Conservation (phyloP, 2,329 filamentous ascomycete genomes). For the Sarocladiaceae sp. region DNA sequence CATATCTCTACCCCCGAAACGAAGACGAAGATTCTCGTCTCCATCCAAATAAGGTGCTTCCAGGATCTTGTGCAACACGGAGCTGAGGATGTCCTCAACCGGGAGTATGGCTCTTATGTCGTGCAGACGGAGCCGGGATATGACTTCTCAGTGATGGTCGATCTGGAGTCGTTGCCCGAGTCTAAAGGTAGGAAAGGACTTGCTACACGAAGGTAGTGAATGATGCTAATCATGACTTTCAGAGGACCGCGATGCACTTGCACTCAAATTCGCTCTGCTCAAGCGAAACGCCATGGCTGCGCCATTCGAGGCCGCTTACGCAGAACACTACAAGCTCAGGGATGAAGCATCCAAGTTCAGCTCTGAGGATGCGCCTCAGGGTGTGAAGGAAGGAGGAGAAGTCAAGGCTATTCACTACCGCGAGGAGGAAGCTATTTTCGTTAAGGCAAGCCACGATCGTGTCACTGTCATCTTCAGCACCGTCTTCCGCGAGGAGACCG, state of each 20-base stretch:
- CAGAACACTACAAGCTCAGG: conserved; percentile 79
- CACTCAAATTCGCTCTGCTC: conserved; percentile 79
- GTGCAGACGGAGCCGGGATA: conserved; percentile 83
- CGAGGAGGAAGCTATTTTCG: conserved; percentile 97
- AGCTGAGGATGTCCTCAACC: conserved; percentile 81
- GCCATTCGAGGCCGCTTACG: conserved; percentile 94
- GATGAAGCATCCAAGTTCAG: conserved; percentile 90
- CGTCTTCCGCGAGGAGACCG: conserved; percentile 95
- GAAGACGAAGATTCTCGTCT: conserved; percentile 92
- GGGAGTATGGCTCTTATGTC: conserved; percentile 92
- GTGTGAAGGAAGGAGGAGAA: conserved; percentile 79
- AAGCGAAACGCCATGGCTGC: conserved; percentile 99
- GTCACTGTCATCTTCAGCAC: conserved; percentile 99
- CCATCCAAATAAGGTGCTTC: conserved; percentile 92
- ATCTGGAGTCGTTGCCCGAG: conserved; percentile 78
- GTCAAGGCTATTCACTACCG: conserved; percentile 97
- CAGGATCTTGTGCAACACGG: conserved; percentile 88
- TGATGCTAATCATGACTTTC: conserved; percentile 11
- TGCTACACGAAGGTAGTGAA: conserved; percentile 8
- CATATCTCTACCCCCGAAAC: conserved; percentile 94
- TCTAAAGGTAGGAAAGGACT: conserved; percentile 56
- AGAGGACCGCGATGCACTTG: conserved; percentile 82
- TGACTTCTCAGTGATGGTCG: conserved; percentile 89
- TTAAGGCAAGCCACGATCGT: conserved; percentile 94
- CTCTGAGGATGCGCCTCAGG: conserved; percentile 88